Evolutionary conservation across 306 rosid genomes (phyloP), one percentile per base, ranked within the genome.

Genomic region (Betula pendula): DNA sequence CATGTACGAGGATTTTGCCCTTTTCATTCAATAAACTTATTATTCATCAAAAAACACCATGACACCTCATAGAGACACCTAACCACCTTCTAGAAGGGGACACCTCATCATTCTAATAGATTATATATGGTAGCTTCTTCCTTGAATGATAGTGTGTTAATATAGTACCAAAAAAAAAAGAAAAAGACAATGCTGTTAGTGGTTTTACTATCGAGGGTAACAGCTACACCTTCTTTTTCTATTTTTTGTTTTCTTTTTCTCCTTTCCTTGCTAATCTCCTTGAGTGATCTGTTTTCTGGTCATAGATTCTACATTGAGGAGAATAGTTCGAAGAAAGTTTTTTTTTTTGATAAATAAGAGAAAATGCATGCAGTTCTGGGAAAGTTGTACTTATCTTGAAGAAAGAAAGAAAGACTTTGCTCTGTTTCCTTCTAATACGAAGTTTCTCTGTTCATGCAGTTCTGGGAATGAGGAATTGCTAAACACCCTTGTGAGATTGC

Each of bases 401-500:
- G 20, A n/a, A 1, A 38, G 3, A 1, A 19, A 38, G 8, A 10
- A 40, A 65, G 16, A 38, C 16, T 38, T 19, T 17, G 13, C 38
- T 20, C 17, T 38, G 19, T 43, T 73, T 14, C 65, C 60, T 73
- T 80, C 47, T 43, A 44, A 62, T 44, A 20, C 15, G 10, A 55
- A 53, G 12, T 12, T 74, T 68, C 3, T 31, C 33, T 81, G 43
- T 79, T 49, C 59, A 55, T 86, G 81, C 88, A 96, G 99, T 73
- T 72, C 81, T 72, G 97, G 96, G 75, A 91, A 86, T 59, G 97
- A 87, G 83, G 99, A 89, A 80, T 83, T 91, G 80, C 81, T 92
- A 16, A 81, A 90, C 82, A 73, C 93, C 80, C 94, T 96, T 85
- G 94, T 90, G 76, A 89, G 86, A 84, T 80, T 96, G 92, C 94